Evolutionary conservation across 768 basidiomycete genomes (phyloP), one percentile per base, ranked within the genome.

Genomic region (Panaeolus papilionaceus): DNA sequence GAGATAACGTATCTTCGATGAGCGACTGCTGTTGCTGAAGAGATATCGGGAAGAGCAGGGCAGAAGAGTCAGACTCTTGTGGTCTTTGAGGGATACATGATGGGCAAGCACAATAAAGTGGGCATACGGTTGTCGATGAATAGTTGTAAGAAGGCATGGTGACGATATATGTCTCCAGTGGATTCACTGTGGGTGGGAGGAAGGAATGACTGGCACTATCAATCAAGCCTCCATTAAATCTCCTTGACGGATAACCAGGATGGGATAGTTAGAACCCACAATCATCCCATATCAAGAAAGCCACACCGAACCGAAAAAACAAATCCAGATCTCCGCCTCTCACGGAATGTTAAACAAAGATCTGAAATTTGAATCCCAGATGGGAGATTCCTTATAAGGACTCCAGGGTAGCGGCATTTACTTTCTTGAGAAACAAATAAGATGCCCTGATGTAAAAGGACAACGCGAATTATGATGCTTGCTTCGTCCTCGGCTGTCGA

Each of bases 251-350:
- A 54, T 54, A 33, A 2, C 51, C 51, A 3, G 26, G n/a, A 28
- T 12, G 6, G 28, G 20, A 58, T 28, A 37, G 11, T 1, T 58
- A 16, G 26, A 11, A 37, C 54, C 54, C 54, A 58, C 54, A 58
- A 28, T 58, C 26, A 23, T 58, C 54, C 54, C 33, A 58, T 28
- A 33, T 33, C 9, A 37, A 58, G 54, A 23, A 33, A 28, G 28
- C 26, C 12, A 58, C 54, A 58, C 33, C 11, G 28, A 58, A 6
- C 54, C 54, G 54, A 58, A 37, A 58, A 37, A 33, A 37, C 54
- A 58, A 37, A 28, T 51, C 26, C 33, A 58, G 54, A 58, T 58
- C 54, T 58, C 54, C 54, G 54, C 54, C 54, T 58, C 54, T 58
- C 54, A 58, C 54, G 54, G 54, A 37, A 7, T 28, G 26, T 58